A percentile compares a stretch with the other conserved stretches of the same genome.
phyloP scores from a whole-genome alignment of 2,329 filamentous ascomycete genomes.

The Colletotrichum sp. region DNA sequence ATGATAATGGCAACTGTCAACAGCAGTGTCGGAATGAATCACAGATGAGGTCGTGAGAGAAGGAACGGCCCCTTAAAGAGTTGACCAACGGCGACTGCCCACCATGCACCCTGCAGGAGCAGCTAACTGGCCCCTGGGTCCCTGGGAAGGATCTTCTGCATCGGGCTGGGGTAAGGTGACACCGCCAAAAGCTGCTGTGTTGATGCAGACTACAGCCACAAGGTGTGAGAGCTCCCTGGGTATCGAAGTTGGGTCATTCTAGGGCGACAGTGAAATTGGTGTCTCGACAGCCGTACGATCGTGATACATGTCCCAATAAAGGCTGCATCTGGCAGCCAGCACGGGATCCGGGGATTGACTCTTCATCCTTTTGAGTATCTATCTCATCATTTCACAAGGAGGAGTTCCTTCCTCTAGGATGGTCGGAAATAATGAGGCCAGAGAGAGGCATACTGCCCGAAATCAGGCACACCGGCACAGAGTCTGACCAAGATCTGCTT shows the following conservation, averaged over 20 bases:
- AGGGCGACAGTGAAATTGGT: slow-evolving; percentile 14
- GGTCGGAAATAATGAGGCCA: background rate
- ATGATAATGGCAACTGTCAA: background rate
- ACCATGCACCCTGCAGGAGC: background rate
- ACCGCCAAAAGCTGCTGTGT: background rate
- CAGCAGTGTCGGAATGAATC: background rate
- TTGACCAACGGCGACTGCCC: background rate
- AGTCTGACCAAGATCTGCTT: background rate
- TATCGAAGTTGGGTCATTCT: background rate
- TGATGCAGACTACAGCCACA: background rate
- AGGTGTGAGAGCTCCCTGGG: background rate
- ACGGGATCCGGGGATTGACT: background rate
- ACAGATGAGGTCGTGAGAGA: background rate
- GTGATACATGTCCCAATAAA: background rate
- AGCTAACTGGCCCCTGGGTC: background rate
- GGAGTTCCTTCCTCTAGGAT: background rate
- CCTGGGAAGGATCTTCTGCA: slow-evolving; percentile 10
- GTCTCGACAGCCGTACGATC: slow-evolving; percentile 5
- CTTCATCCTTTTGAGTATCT: background rate
- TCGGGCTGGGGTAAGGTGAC: background rate
- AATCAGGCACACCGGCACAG: background rate
- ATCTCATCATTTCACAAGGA: too few species aligned
- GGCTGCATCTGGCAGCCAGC: background rate
- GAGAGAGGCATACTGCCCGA: background rate
- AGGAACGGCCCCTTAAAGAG: slow-evolving; percentile 2